Evolutionary conservation across 2,329 filamentous ascomycete genomes (phyloP), one percentile per base, ranked within the genome.

Genomic region (Macrophomina phaseolina): DNA sequence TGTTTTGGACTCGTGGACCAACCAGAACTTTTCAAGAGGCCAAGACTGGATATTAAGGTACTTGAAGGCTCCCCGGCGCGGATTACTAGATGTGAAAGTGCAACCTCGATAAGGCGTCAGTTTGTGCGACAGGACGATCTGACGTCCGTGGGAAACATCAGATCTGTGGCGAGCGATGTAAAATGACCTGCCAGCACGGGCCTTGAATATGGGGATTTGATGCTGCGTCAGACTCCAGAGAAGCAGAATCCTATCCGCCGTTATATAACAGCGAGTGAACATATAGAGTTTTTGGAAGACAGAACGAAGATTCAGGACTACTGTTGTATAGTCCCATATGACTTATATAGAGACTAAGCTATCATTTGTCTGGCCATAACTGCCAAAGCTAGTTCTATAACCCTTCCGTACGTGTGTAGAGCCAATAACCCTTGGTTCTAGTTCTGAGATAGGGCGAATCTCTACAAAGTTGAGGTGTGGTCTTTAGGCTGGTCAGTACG

Each of bases 1-100:
- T 62, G 58, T 49, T 62, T 62, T 11, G 55, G n/a, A 18, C 18
- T 14, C 16, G 36, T 30, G n/a, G 16, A 11, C 58, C 58, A 62
- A 62, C 45, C 45, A 62, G 23, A 28, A 8, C 9, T 38, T n/a
- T 14, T 30, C 16, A 28, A 36, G n/a, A n/a, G 12, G 58, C 58
- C 58, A 62, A 62, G 45, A 16, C 56, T n/a, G 14, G 9, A 49
- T 16, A 7, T 32, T 16, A 2, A 53, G 34, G 28, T n/a, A 5
- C 18, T 30, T 12, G 48, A 61, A 23, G 36, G 36, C 53, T 58
- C 30, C 12, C 6, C 40, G 5, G 51, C 18, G 51, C n/a, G 16
- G 30, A 18, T 11, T 28, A 32, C 16, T 52, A 5, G 28, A 52
- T 5, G 11, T 16, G 12, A 34, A 38, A 55, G 36, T 55, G 34